Evolutionary conservation across 2,329 filamentous ascomycete species (phyloP), one percentile per base, ranked within the genome.

Genomic region (Colletotrichum shisoi): DNA sequence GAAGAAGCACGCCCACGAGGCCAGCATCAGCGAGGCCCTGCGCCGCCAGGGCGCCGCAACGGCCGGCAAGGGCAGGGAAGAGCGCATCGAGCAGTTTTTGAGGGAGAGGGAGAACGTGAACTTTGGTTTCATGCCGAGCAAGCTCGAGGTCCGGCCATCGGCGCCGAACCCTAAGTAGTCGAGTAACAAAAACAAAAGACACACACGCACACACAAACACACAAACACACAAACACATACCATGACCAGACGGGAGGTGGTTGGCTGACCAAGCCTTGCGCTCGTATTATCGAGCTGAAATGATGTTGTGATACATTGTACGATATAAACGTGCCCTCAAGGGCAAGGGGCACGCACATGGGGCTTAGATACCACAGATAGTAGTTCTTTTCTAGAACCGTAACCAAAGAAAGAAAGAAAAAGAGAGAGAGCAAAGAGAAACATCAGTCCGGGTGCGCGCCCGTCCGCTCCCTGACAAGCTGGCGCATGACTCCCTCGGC

Each of bases 1-100:
- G 69, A 82, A 88, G 74, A 88, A 88, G 72, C 84, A 88, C 48
- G 81, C 89, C 62, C 87, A 91, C 71, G 85, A 91, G 67, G 82
- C 86, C 65, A 87, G 89, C 42, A 89, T 91, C 57, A 87, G 84
- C 67, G 84, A 87, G 66, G 79, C 89, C 53, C 81, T 88, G 74
- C 81, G 78, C 58, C 81, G 82, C 66, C 83, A 85, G 70, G 81
- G 84, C 73, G 77, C 83, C 72, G 81, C 86, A 62, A 80, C 83
- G 68, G 81, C 83, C 57, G 79, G 84, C 44, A 75, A 85, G 74
- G 80, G 79, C 73, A 82, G 85, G 61, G 85, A 91, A 69, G 87
- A 89, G 73, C 84, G 93, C 59, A 89, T 98, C 45, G 86, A 92
- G 71, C 87, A 81, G 62, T 98, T 98, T 74, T 71, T 98, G 66